Base-by-base conservation (phyloP, 768 basidiomycete species). In the Naganishia antarctica region DNA sequence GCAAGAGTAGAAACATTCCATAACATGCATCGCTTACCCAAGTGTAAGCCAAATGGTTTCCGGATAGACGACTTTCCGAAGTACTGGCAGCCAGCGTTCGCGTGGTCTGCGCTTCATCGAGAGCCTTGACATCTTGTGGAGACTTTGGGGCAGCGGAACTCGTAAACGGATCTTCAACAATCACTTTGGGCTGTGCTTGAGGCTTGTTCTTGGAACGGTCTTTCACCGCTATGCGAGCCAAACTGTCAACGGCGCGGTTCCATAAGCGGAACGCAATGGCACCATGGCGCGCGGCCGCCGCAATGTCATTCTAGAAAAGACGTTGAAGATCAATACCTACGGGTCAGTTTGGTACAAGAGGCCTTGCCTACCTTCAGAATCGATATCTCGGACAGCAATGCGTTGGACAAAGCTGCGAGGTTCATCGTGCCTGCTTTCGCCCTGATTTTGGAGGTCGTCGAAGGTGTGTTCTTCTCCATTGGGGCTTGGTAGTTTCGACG, bases 181-280 rank as follows among this genome's bases (percentile, higher is more conserved):
- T 82, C 43, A 82, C 80, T 70, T 88, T 87, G 0, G 87, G 86
- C 71, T 88, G 84, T 5, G 40, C 5, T 37, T 37, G 34, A 18
- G 53, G 53, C 77, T 73, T 7, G 81, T 80, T n/a, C 79, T 75
- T 9, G 72, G 66, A 47, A 31, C 65, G 16, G 28, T 73, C 60
- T 49, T 65, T n/a, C 60, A 57, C 18, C 8, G 71, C 69, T 9
- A 90, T 79, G 31, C 88, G 85, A 6, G 83, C 76, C 0, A 90
- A 73, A 0, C 83, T 82, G 23, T 90, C 89, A 15, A 85, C 77
- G 3, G 90, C 89, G 28, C 88, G 84, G 72, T 88, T 89, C 85
- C 87, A 90, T 1, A 92, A 78, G 18, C 90, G 84, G 53, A 91
- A 80, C 0, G 87, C 84, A 67, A 88, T 87, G 13, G 88, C 78